Base-by-base conservation (phyloP, 371 early-diverging fungal species). In the Mucor piriformis region DNA sequence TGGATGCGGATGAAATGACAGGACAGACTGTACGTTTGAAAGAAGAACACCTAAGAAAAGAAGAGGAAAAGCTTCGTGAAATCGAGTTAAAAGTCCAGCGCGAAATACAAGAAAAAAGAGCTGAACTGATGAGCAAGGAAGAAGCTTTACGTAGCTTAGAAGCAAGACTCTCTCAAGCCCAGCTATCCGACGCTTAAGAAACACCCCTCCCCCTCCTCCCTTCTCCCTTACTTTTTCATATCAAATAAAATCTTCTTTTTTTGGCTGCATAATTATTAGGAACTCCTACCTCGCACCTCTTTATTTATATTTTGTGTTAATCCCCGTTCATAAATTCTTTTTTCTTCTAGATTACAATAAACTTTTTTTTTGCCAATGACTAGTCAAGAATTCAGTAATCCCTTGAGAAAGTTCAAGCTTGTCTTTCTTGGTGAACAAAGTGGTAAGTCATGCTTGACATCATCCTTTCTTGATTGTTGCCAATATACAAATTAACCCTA, bases 391-490 rank as follows among this genome's bases (percentile, higher is more conserved):
- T 78, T 78, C 50, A 72, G 67, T 35, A 92, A 87, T 67, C 91
- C 93, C 27, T 82, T 95, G 52, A 76, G 88, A 65, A 94, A 94
- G 72, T 94, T 90, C 81, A 95, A 95, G 71, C 86, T 95, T 29
- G 95, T 95, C 23, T 95, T 98, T 68, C 84, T 98, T 27, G 98
- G 98, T 54, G 97, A 97, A 69, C 96, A 96, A 74, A 93, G 94
- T 63, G 97, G 96, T 95, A 89, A 40, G 34, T 43, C 32, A 3
- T 7, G 3, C 11, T n/a, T 13, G 25, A 16, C 32, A 3, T 49
- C 16, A 7, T 21, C 32, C 24, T 23, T 16, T n/a, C 13, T 13
- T 27, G 12, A 20, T 37, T 52, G n/a, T 56, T 7, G 25, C 15
- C 37, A 3, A 20, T 12, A 18, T n/a, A 15, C 25, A 25, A 32